Conservation (phyloP, 2,329 filamentous ascomycete species). For the Dothideomycetes sp. region DNA sequence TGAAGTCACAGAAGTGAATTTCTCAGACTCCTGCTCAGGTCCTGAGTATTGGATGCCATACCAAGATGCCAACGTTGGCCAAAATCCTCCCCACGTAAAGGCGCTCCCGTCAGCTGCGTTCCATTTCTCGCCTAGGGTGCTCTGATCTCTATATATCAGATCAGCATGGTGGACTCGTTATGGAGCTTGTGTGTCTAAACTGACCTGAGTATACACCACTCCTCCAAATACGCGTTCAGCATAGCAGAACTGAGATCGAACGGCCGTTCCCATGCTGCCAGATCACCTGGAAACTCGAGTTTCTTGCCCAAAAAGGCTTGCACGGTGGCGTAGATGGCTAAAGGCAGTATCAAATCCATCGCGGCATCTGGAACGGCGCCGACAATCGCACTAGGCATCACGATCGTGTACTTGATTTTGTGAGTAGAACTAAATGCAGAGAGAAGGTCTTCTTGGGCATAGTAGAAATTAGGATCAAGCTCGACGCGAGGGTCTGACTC, state of each 20-base stretch:
- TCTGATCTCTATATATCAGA: too few relatives aligned
- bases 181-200: too few relatives aligned
- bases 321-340: constrained; percentile 40
- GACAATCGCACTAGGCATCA: constrained; percentile 39
- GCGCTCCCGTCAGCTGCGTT: too few relatives aligned
- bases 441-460: constrained; percentile 41
- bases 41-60: too few relatives aligned
- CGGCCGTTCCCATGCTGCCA: constrained; percentile 33
- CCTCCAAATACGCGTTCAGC: constrained; percentile 39
- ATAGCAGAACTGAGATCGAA: constrained; percentile 32
- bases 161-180: too few relatives aligned
- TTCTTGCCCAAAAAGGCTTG: constrained; percentile 29
- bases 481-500: constrained; percentile 32
- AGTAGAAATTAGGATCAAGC: constrained; percentile 45
- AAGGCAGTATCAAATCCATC: constrained; percentile 39
- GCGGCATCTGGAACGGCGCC: constrained; percentile 38
- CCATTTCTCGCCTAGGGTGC: too few relatives aligned
- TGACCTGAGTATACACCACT: too few relatives aligned
- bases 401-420: constrained; percentile 26
- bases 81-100: too few relatives aligned
- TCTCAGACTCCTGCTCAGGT: too few relatives aligned
- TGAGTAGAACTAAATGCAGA: constrained; percentile 31
- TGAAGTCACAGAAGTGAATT: too few relatives aligned
- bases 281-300: constrained; percentile 34
- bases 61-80: too few relatives aligned